Conservation (phyloP, 2,329 filamentous ascomycete species). For the Drechmeria coniospora region DNA sequence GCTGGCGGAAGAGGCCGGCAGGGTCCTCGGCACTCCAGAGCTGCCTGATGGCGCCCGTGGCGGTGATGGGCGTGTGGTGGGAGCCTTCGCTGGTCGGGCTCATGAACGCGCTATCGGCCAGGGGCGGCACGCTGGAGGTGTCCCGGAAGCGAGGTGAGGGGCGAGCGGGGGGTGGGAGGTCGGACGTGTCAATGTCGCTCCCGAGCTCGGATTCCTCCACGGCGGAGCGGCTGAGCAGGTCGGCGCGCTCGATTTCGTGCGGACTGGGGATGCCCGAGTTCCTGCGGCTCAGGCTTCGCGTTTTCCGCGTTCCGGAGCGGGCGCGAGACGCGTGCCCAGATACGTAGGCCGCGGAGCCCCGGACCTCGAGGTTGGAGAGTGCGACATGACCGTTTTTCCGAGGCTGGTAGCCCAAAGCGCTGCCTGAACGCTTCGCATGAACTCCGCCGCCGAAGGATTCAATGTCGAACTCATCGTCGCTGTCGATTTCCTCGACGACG, state of each 20-base stretch:
- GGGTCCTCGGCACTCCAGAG: slow-evolving; percentile 79
- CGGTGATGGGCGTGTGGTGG: slow-evolving; percentile 38
- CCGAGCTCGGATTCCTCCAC: slow-evolving; percentile 43
- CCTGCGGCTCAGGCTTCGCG: slow-evolving; percentile 37
- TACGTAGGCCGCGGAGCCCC: slow-evolving; percentile 29
- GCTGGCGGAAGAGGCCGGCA: slow-evolving; percentile 73
- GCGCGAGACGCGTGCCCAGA: slow-evolving; percentile 39
- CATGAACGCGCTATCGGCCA: slow-evolving; percentile 14
- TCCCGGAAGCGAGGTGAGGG: slow-evolving; percentile 20
- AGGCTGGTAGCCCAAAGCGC: slow-evolving; percentile 63
- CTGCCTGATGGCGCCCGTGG: slow-evolving; percentile 62
- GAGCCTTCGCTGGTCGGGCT: slow-evolving; percentile 15
- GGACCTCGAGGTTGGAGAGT: slow-evolving; percentile 33
- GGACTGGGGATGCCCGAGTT: slow-evolving; percentile 23
- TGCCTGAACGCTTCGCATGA: slow-evolving; percentile 67
- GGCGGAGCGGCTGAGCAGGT: slow-evolving; percentile 35
- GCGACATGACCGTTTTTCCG: slow-evolving; percentile 46
- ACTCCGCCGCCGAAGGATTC: slow-evolving; percentile 57
- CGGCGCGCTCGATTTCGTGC: slow-evolving; percentile 38
- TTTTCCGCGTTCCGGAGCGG: slow-evolving; percentile 23
- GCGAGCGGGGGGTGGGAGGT: slow-evolving; percentile 46
- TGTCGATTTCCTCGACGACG: slow-evolving; percentile 92
- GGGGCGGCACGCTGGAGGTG: slow-evolving; percentile 11
- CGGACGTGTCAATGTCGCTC: slow-evolving; percentile 50
- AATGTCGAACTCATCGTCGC: slow-evolving; percentile 97